Conservation (phyloP, 2,329 filamentous ascomycete genomes). For the Fusarium sp. region DNA sequence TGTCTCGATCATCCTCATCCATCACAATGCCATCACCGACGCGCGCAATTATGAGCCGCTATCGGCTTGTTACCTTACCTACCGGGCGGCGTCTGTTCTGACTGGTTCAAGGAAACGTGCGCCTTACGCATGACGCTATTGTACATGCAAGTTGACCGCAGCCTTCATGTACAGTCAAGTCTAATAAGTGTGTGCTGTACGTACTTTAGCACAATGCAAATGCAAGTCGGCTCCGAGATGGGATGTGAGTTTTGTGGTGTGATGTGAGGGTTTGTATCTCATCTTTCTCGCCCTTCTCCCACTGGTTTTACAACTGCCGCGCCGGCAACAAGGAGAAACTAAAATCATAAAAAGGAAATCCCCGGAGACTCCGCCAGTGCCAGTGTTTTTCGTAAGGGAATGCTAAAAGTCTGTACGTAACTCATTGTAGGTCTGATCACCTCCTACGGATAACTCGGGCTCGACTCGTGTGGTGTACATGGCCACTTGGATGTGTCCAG, state of each 20-base stretch:
- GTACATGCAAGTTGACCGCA: conserved; percentile 40
- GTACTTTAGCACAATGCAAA: conserved; percentile 14
- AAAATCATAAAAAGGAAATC: conserved; percentile 10
- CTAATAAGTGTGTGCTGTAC: conserved; percentile 20
- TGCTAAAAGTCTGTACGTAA: conserved; percentile 39
- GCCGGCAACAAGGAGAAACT: background rate
- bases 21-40: conserved; percentile 33
- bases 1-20: conserved; percentile 18
- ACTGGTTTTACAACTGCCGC: conserved; percentile 31
- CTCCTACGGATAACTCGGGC: conserved; percentile 24
- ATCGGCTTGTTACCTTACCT: conserved; percentile 43
- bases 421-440: conserved; percentile 2
- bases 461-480: conserved; percentile 25
- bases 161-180: conserved; percentile 5
- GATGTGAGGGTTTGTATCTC: conserved; percentile 22
- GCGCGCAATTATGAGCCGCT: conserved; percentile 38
- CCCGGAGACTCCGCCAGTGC: conserved; percentile 24
- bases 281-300: conserved; percentile 8
- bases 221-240: conserved; percentile 28
- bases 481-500: conserved; percentile 9
- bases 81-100: conserved; percentile 25
- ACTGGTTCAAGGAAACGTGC: conserved; percentile 40
- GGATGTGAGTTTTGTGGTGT: conserved; percentile 23
- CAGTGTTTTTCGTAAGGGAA: conserved; percentile 9
- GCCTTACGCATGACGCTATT: conserved; percentile 48